Base-by-base conservation (phyloP, 768 basidiomycete species). In the Boletus rubroflammeus region DNA sequence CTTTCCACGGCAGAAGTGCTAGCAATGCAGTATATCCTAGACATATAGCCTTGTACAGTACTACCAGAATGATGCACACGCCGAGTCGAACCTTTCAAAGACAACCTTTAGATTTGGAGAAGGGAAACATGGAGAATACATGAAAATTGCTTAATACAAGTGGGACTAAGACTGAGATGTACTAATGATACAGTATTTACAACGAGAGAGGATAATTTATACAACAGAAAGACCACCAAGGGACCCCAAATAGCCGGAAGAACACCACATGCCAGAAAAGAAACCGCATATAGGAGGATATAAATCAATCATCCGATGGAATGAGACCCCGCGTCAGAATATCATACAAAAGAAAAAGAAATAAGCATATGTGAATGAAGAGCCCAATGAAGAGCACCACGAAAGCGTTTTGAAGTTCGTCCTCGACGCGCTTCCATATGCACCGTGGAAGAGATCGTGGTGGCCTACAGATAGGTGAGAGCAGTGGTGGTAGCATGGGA, bases 381-480 rank as follows among this genome's bases (percentile, higher is more conserved):
- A 67, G 41, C n/a, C 68, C 68, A 13, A 70, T 45, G 14, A 47
- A 41, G 35, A 71, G 36, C 21, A 69, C 53, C 9, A 58, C 53
- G 17, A 71, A 23, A 6, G 66, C 70, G 17, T 71, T 69, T 43
- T 60, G 59, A 45, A 71, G 39, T 38, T 70, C 70, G 31, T 69
- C 61, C 34, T 61, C 66, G 51, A 71, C 21, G 19, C 14, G 23
- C 40, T 52, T 55, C 44, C 49, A 60, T n/a, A 67, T 44, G 10
- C 54, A 60, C 21, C 45, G 51, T 25, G 53, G 42, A 14, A 60
- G 58, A 11, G 60, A 60, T 9, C 47, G 57, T 26, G 55, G 47
- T 14, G 56, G 36, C 17, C 31, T 51, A 35, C 36, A 21, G 38
- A 56, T 23, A n/a, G 9, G 36, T 5, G 47, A 0, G 17, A 49